A percentile compares a stretch with the other conserved stretches of the same genome.
Conservation (phyloP, 1,139 yeast genomes). For the Taphrina flavorubra region DNA sequence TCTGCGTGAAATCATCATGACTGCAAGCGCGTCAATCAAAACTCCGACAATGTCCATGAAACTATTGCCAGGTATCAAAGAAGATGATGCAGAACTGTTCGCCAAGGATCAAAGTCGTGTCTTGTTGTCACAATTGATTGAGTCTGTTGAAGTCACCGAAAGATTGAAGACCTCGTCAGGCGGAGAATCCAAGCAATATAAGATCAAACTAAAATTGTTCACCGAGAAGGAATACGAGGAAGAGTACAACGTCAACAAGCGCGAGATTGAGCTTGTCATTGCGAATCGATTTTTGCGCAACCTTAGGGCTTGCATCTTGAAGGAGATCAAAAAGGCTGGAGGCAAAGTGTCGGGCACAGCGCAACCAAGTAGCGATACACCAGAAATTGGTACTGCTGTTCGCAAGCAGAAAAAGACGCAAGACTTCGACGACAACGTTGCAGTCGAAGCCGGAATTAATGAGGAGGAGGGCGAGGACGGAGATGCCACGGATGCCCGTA, state of each 20-base stretch:
- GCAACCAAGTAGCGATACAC: constrained; percentile 53
- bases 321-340: constrained; percentile 57
- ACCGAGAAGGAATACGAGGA: constrained; percentile 75
- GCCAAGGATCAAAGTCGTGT: constrained; percentile 89
- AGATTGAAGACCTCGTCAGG: constrained; percentile 66
- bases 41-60: constrained; percentile 99
- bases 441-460: constrained; percentile 47
- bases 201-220: constrained; percentile 75
- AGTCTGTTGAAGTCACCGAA: constrained; percentile 83
- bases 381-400: constrained; percentile 72
- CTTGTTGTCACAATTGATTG: constrained; percentile 84
- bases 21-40: constrained; percentile 91
- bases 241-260: constrained; percentile 86
- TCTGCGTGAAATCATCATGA: constrained; percentile 99
- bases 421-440: constrained; percentile 44
- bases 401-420: constrained; percentile 55
- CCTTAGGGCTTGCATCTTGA: constrained; percentile 73
- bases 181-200: constrained; percentile 64
- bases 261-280: constrained; percentile 74
- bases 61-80: constrained; percentile 74
- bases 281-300: constrained; percentile 68
- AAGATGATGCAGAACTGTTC: constrained; percentile 88
- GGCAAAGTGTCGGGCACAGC: constrained; percentile 54
- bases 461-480: constrained; percentile 57
- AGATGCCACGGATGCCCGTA: constrained; percentile 73